Evolutionary conservation across 2,329 filamentous ascomycete species (phyloP).

Genomic region (Hypoxylon sp.): DNA sequence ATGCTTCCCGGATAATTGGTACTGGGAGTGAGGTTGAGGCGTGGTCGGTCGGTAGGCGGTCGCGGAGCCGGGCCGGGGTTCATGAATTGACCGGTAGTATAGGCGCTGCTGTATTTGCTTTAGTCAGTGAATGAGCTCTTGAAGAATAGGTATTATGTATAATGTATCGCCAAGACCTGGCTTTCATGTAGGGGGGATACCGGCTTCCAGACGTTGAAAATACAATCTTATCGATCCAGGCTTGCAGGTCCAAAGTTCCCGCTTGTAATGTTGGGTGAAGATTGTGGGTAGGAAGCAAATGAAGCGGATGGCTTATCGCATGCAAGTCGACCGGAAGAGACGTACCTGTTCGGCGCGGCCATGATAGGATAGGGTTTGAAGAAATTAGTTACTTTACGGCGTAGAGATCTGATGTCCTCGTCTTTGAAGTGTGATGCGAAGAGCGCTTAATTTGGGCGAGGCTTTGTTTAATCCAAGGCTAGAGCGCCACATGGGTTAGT

Average conservation of each 20-base stretch:
- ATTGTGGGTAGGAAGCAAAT: conserved; percentile 6
- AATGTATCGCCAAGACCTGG: conserved; percentile 1
- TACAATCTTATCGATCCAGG: conserved; percentile 6
- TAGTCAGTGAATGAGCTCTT: conserved; percentile 44
- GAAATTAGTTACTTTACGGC: conserved; percentile 26
- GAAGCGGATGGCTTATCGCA: conserved; percentile 11
- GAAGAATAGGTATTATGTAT: neutral
- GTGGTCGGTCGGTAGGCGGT: conserved; percentile 86
- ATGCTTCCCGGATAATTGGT: conserved; percentile 82
- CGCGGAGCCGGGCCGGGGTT: conserved; percentile 95
- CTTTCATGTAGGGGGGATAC: conserved; percentile 1
- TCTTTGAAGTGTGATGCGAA: conserved; percentile 26
- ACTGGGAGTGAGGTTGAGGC: conserved; percentile 83
- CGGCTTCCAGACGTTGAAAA: neutral
- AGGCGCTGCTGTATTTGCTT: conserved; percentile 63
- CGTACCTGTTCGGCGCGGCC: conserved; percentile 53
- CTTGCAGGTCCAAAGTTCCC: conserved; percentile 5
- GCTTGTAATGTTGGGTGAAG: conserved; percentile 16
- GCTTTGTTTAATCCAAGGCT: conserved; percentile 47
- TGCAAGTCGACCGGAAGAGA: conserved; percentile 28
- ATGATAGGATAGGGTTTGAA: conserved; percentile 41
- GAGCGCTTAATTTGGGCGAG: conserved; percentile 34
- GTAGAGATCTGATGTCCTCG: conserved; percentile 30
- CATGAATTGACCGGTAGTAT: conserved; percentile 83
- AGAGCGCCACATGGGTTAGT: conserved; percentile 43